Conservation (phyloP, 805 yeast species). For the Ogataea siamensis region DNA sequence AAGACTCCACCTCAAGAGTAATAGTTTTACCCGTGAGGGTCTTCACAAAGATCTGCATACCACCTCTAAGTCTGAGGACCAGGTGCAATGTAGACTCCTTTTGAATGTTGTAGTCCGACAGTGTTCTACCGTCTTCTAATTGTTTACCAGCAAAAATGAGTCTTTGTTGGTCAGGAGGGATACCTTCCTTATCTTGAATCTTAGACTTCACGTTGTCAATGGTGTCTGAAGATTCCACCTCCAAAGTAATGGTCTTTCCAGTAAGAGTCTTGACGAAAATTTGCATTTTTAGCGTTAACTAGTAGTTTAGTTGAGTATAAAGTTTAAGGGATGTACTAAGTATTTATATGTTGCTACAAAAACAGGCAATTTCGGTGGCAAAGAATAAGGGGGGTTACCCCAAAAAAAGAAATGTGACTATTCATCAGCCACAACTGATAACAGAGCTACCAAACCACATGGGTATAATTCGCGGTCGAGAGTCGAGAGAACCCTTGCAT, state of each 20-base stretch:
- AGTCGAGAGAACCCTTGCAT: too few species aligned
- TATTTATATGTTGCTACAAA: slow-evolving; percentile 20
- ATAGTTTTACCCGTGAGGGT: slow-evolving; percentile 89
- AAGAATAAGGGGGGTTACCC: slow-evolving; percentile 19
- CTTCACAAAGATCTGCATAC: slow-evolving; percentile 88
- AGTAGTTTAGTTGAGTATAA: not conserved
- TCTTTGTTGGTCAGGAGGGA: slow-evolving; percentile 43
- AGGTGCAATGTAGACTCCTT: slow-evolving; percentile 40
- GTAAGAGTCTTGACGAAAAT: slow-evolving; percentile 81
- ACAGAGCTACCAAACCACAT: slow-evolving; percentile 7
- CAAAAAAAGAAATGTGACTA: slow-evolving; percentile 16
- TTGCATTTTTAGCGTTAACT: slow-evolving; percentile 39
- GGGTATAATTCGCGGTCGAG: not conserved
- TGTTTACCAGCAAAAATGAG: slow-evolving; percentile 45
- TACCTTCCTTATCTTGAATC: slow-evolving; percentile 43
- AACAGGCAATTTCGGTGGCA: slow-evolving; percentile 27
- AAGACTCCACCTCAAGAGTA: slow-evolving; percentile 57
- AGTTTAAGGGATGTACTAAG: slow-evolving; percentile 14
- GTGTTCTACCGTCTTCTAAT: slow-evolving; percentile 74
- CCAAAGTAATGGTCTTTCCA: slow-evolving; percentile 93
- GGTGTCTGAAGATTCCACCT: slow-evolving; percentile 57
- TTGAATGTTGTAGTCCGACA: slow-evolving; percentile 69
- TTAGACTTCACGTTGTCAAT: slow-evolving; percentile 43
- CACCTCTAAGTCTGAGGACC: slow-evolving; percentile 41
- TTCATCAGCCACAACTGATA: slow-evolving; percentile 18